These are phyloP conservation scores for Luffa aegyptiaca DNA, from an alignment of 306 rosid genomes.

Conservation along the genomic window DNA sequence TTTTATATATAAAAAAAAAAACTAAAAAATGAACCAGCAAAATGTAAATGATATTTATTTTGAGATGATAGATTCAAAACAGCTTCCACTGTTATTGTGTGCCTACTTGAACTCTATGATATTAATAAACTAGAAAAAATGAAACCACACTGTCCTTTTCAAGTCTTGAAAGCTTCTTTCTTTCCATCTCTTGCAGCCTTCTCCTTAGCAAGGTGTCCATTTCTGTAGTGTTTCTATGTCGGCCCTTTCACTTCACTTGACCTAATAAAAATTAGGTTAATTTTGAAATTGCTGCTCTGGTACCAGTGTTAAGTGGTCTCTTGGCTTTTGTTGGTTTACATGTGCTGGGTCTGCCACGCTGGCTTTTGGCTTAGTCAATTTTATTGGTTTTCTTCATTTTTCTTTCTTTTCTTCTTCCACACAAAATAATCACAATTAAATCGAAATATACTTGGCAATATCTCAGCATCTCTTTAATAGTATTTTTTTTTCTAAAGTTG, in stretches of 20 bases:
- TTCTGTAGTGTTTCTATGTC: background rate
- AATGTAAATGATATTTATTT: background rate
- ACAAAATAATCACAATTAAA: no score
- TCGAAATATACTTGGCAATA: background rate
- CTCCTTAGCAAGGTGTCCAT: background rate
- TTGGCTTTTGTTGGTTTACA: background rate
- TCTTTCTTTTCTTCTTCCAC: no score
- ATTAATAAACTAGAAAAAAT: background rate
- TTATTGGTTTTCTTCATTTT: no score
- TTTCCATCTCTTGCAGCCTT: background rate
- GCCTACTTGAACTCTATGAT: background rate
- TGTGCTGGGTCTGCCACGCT: background rate
- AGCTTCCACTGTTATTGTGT: background rate
- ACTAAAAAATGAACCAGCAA: background rate
- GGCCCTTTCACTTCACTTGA: background rate
- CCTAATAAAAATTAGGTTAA: background rate
- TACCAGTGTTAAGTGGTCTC: background rate
- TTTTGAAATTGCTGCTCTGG: background rate
- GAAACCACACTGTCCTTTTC: background rate
- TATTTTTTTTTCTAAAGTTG: background rate
- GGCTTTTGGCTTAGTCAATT: background rate
- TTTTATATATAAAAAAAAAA: background rate
- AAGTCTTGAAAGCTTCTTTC: background rate
- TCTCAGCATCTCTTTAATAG: background rate
- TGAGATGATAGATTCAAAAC: background rate